Evolutionary conservation across 176 grass and related monocot species (phyloP), one percentile per base, ranked within the genome.

Genomic region (Oryza glumipatula): DNA sequence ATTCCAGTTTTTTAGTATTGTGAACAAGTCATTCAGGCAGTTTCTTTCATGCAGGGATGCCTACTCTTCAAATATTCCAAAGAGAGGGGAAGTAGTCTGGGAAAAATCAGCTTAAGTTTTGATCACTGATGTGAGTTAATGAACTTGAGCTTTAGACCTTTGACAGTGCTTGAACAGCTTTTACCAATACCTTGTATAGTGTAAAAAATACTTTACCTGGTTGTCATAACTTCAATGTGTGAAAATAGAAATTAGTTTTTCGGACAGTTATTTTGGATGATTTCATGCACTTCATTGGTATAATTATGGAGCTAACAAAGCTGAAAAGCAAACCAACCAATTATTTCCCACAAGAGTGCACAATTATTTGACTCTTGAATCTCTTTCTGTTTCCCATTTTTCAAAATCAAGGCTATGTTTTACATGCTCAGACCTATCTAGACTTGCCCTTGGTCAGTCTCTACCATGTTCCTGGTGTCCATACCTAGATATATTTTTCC

Each of bases 1-100:
- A 63, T 17, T 72, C 64, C 15, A 43, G 11, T 1, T 72, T 82
- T 54, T 77, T 61, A 67, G 67, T 67, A 73, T 48, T 56, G 7
- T 30, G 46, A 72, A 68, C 21, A 79, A 26, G 35, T 74, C 63
- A 45, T 78, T 68, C 3, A 38, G 4, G 6, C 48, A 74, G 46
- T 86, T 83, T 78, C 11, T 83, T 86, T 90, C 74, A 30, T 83
- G 84, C 88, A 86, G 61, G 28, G 4, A 73, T 30, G 74, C 1
- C 2, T 6, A 17, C 24, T 74, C 67, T 45, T 78, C 68, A 77
- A 78, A 21, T 48, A 78, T 19, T 78, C 46, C 16, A 13, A 78
- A 68, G 80, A 86, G 19, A 73, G 67, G 45, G 6, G 47, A 30
- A 48, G 26, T 60, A 49, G 38, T 30, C 49, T 79, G n/a, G 26